Evolutionary conservation across 371 early-diverging fungal genomes (phyloP), one percentile per base, ranked within the genome.

Genomic region (Apophysomyces sp.): DNA sequence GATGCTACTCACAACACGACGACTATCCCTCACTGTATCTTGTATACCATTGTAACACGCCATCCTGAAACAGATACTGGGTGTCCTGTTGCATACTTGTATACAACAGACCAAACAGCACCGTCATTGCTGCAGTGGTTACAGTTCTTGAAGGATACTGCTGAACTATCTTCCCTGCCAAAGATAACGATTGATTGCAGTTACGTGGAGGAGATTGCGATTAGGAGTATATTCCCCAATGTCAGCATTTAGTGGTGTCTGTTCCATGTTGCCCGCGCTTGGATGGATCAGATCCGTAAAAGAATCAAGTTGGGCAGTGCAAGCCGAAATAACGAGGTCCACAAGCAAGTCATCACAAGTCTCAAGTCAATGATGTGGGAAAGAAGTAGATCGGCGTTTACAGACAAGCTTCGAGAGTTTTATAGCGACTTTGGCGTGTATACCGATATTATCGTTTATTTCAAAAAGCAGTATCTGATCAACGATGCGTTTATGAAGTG

Each of bases 1-100:
- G 62, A 55, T 49, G 62, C 61, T 18, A 44, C 61, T 18, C 61
- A 61, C 54, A 18, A 55, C n/a, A 21, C 27, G 2, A 55, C 55
- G 9, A 49, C 2, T 21, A 31, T 51, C 37, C 8, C 13, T 4
- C 32, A 61, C 13, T 1, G 49, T 34, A 12, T 61, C 24, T 21
- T 61, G 27, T 61, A 61, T 52, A 61, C 61, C 8, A 36, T 61
- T 27, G 54, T 61, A 7, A 53, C 54, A 3, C 29, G 40, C 18
- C 55, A 53, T 41, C 51, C 49, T 24, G 8, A 4, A 32, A 49
- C 55, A 13, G 55, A 13, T 1, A n/a, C n/a, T 3, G 55, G 61
- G 3, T 32, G 18, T 44, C 55, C 54, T 28, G 55, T 55, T 27
- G 61, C 61, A 21, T 55, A 54, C 41, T 6, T 59, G 9, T 28